Percentiles rank a stretch among this genome's conserved stretches.
Conservation (phyloP, 192 early-diverging fungal genomes). For the Coemansia nantahalensis region DNA sequence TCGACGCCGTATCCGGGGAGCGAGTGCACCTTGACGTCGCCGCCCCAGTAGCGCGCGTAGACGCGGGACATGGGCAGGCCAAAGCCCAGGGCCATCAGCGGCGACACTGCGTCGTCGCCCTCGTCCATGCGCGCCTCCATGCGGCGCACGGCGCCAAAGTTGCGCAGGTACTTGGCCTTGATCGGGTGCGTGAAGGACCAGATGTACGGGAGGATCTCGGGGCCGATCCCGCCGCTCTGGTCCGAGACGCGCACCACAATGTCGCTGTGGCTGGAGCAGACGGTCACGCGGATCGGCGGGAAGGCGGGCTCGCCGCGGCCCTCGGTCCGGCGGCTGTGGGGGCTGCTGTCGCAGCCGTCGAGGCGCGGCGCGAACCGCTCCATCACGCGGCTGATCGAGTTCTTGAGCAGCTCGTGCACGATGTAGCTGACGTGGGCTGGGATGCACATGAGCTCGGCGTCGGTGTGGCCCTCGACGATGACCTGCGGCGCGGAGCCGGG, state of each 20-base stretch:
- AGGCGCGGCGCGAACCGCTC: slow-evolving; percentile 45
- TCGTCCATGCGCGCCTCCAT: slow-evolving; percentile 80
- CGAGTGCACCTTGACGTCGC: slow-evolving; percentile 70
- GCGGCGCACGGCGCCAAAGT: slow-evolving; percentile 72
- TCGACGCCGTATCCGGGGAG: slow-evolving; percentile 93
- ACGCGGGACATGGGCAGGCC: slow-evolving; percentile 88
- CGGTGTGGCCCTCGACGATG: slow-evolving; percentile 66
- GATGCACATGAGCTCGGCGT: slow-evolving; percentile 86
- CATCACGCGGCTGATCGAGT: slow-evolving; percentile 76
- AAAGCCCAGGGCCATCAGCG: slow-evolving; percentile 69
- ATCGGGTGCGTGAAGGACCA: slow-evolving; percentile 79
- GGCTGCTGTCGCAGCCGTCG: too few species aligned
- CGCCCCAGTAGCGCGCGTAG: slow-evolving; percentile 97
- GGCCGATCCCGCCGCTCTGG: slow-evolving; percentile 83
- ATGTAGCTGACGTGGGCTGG: slow-evolving; percentile 95
- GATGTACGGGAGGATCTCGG: slow-evolving; percentile 61
- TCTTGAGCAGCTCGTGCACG: slow-evolving; percentile 86
- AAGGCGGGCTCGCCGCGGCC: slow-evolving; percentile 31
- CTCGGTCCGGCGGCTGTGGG: too few species aligned
- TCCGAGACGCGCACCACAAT: slow-evolving; percentile 92
- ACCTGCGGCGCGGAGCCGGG: slow-evolving; percentile 66
- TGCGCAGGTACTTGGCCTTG: slow-evolving; percentile 57
- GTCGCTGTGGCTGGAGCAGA: slow-evolving; percentile 69
- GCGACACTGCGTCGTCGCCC: slow-evolving; percentile 29
- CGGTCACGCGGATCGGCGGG: slow-evolving; percentile 83